phyloP scores from a whole-genome alignment of 306 rosid species.

The apple (Malus domestica) region ASM211411v1 NC_041802.1:15506501-15507000 shows the following conservation, averaged over 20 bases:
- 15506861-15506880: slow-evolving; percentile 77
- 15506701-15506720: slow-evolving; percentile 52
- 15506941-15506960: not conserved
- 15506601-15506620: slow-evolving; percentile 40
- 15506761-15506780: not conserved
- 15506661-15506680: slow-evolving; percentile 98
- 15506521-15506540: slow-evolving; percentile 12
- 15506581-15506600: not conserved
- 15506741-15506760: slow-evolving; percentile 18
- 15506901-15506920: not conserved
- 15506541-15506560: not conserved
- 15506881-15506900: slow-evolving; percentile 13
- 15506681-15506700: slow-evolving; percentile 97
- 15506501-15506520: slow-evolving; percentile 29
- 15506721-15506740: slow-evolving; percentile 7
- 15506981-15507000: not conserved
- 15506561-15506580: not conserved
- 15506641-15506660: slow-evolving; percentile 92
- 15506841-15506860: slow-evolving; percentile 96
- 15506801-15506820: slow-evolving; percentile 95
- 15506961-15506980: not conserved
- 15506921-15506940: not conserved
- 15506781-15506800: slow-evolving; percentile 96
- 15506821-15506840: slow-evolving; percentile 87
- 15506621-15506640: slow-evolving; percentile 96